Percentiles rank a stretch among this genome's conserved stretches.
phyloP scores from a whole-genome alignment of 768 basidiomycete genomes.

The Krasilnikovozyma curviuscula region DNA sequence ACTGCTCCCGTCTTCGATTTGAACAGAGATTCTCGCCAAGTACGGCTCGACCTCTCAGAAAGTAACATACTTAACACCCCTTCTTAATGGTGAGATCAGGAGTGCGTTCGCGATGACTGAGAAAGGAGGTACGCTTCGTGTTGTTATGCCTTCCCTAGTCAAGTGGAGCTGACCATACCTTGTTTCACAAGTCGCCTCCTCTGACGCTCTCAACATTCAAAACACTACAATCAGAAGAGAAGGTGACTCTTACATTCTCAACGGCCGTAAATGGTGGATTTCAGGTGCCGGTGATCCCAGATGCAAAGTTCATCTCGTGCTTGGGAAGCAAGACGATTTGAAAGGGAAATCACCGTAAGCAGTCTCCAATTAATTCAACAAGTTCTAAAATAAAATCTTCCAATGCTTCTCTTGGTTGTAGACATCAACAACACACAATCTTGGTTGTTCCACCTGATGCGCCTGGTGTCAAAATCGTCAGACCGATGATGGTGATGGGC shows the following conservation, averaged over 20 bases:
- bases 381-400: no score
- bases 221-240: constrained; percentile 69
- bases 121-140: constrained; percentile 42
- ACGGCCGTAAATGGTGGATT: constrained; percentile 97
- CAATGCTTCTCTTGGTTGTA: no score
- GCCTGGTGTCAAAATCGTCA: constrained; percentile 68
- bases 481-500: constrained; percentile 86
- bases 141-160: neutral
- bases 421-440: constrained; percentile 73
- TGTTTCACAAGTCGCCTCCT: constrained; percentile 51
- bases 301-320: constrained; percentile 70
- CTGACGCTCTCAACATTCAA: constrained; percentile 82
- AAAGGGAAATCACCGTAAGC: no score
- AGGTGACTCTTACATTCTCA: constrained; percentile 75
- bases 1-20: neutral
- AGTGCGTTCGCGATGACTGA: constrained; percentile 91
- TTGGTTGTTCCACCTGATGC: constrained; percentile 80
- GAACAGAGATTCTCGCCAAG: constrained; percentile 76
- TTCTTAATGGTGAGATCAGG: constrained; percentile 81
- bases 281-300: constrained; percentile 89
- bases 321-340: constrained; percentile 59
- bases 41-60: constrained; percentile 87
- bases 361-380: constrained; percentile 52
- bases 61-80: constrained; percentile 66
- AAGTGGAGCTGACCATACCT: neutral